Base-by-base conservation (phyloP, 2,329 filamentous ascomycete genomes). In the Rachicladosporium sp. region DNA sequence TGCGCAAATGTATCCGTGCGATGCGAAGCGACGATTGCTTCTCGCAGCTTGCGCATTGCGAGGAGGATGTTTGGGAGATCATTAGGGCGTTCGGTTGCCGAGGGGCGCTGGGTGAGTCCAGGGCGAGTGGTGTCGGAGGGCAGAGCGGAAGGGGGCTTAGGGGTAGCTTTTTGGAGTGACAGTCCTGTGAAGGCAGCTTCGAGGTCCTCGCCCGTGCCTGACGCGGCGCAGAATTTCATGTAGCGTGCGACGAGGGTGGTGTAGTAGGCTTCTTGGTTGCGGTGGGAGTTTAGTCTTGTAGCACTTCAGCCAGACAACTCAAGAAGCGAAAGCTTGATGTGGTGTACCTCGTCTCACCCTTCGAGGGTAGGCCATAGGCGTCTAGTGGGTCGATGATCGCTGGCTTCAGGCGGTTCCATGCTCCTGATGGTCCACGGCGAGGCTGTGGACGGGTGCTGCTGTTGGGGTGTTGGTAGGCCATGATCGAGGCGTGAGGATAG, bases 11-110 rank as follows among this genome's bases (percentile, higher is more conserved):
- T 68, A 55, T 94, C 83, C 29, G 71, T 67, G 12, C 88, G 77
- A 38, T 78, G 76, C 6, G 82, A 79, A 9, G 84, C 84, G 2
- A 93, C 76, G 35, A 96, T 80, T 15, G 81, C 88, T 66, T 98
- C 91, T 41, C 91, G 78, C 27, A 98, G 75, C 60, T 95, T 96
- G 46, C 91, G 80, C 56, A 96, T 79, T 3, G 89, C 84, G 52
- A 83, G 74, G 39, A 95, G 70, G 38, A 96, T 77, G 12, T 74
- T 76, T 2, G 80, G 73, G 21, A 95, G 71, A 47, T 82, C 78
- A 48, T 76, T 73, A 9, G 73, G 71, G 41, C 72, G 67, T 19
- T 64, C 56, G 32, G 60, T 50, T 34, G 43, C 23, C 40, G 36
- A 55, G 45, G 10, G 46, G 43, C 36, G 46, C 13, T 9, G 54